Evolutionary conservation across 2,329 filamentous ascomycete genomes (phyloP).

Genomic region (Cadophora gregata): DNA sequence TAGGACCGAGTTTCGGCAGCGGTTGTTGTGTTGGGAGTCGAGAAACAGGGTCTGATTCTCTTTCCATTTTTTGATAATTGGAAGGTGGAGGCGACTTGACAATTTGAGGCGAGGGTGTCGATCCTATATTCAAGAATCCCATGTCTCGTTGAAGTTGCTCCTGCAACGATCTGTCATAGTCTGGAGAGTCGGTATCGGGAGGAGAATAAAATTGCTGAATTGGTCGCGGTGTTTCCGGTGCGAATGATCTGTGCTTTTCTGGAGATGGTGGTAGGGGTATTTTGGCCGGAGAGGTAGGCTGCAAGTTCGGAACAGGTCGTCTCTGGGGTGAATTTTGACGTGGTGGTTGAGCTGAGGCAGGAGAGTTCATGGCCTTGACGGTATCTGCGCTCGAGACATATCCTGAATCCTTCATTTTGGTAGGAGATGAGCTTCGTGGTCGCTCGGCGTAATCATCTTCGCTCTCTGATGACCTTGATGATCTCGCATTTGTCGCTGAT

Average conservation of each 20-base stretch:
- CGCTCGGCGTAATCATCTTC: constrained; percentile 59
- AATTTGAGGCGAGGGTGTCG: constrained; percentile 38
- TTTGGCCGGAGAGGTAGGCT: constrained; percentile 59
- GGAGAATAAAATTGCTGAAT: constrained; percentile 52
- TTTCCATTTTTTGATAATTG: constrained; percentile 34
- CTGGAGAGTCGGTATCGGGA: constrained; percentile 57
- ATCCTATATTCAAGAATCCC: constrained; percentile 58
- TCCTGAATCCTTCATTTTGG: constrained; percentile 53
- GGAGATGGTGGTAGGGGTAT: constrained; percentile 66
- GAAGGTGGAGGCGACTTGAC: constrained; percentile 33
- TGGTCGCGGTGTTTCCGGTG: constrained; percentile 55
- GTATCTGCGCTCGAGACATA: constrained; percentile 53
- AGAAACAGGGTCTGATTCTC: constrained; percentile 29
- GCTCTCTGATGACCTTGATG: constrained; percentile 57
- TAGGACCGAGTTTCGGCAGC: constrained; percentile 45
- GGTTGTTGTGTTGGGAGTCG: constrained; percentile 44
- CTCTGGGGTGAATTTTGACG: constrained; percentile 66
- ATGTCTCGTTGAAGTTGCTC: constrained; percentile 70
- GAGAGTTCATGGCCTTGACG: constrained; percentile 55
- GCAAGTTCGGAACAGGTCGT: constrained; percentile 54
- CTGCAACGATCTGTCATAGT: constrained; percentile 66
- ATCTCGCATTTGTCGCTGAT: constrained; percentile 77
- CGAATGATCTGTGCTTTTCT: constrained; percentile 50
- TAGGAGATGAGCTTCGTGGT: constrained; percentile 57
- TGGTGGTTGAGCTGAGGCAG: constrained; percentile 52